Evolutionary conservation across 108 stramenopile genomes (phyloP).

Genomic region (Hondaea fermentalgiana): DNA sequence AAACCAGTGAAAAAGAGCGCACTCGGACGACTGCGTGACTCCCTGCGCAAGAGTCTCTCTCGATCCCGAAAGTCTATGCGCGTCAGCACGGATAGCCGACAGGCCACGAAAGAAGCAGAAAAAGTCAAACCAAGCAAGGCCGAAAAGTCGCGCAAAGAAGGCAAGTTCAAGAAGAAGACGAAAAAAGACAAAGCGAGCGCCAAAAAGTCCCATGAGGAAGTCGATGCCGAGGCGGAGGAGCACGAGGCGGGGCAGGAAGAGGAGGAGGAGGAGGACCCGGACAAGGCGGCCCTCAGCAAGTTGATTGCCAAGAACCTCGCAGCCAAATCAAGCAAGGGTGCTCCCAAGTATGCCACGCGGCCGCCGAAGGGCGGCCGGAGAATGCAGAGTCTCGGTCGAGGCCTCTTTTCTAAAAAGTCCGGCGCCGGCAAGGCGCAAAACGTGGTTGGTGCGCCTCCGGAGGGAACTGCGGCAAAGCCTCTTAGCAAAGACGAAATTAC

Average conservation of each 20-base stretch:
- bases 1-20: not conserved
- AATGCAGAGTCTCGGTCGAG: not conserved
- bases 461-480: not conserved
- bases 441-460: too few species aligned
- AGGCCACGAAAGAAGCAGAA: too few species aligned
- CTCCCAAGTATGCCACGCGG: not conserved
- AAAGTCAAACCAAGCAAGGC: too few species aligned
- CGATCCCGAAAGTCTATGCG: too few species aligned
- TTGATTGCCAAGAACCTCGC: not conserved
- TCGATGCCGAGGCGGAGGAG: not conserved
- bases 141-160: too few species aligned
- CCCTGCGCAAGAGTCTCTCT: not conserved
- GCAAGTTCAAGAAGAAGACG: too few species aligned
- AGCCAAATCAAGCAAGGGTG: not conserved
- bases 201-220: not conserved
- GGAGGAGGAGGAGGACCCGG: not conserved
- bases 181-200: too few species aligned
- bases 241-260: too few species aligned
- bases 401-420: not conserved
- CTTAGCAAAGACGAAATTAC: not conserved
- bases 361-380: not conserved
- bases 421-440: too few species aligned
- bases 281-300: not conserved
- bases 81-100: too few species aligned
- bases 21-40: not conserved